phyloP scores from a whole-genome alignment of 2,329 filamentous ascomycete species.

The Botryotinia calthae region DNA sequence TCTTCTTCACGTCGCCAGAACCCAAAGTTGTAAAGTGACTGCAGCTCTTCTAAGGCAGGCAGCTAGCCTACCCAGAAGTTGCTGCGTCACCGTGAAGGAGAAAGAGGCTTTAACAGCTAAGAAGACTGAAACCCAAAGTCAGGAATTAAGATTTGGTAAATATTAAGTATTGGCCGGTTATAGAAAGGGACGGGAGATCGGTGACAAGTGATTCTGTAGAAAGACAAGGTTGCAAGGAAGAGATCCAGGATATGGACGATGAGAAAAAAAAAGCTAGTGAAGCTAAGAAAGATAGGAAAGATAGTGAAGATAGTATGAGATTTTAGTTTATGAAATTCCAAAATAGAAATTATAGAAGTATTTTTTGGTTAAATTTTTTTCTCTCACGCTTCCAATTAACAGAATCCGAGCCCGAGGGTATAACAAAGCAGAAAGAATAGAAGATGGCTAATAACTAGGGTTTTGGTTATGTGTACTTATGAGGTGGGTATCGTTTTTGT shows the following conservation, averaged over 20 bases:
- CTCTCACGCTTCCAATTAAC: not conserved
- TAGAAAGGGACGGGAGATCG: constrained; percentile 7
- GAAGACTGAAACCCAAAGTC: constrained; percentile 13
- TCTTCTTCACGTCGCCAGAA: constrained; percentile 28
- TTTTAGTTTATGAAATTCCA: constrained; percentile 8
- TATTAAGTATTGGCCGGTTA: constrained; percentile 1
- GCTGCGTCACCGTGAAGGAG: constrained; percentile 31
- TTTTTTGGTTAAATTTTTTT: not conserved
- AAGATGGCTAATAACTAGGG: not conserved
- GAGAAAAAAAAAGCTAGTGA: constrained; percentile 1
- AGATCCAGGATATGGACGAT: constrained; percentile 9
- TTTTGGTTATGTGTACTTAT: not conserved
- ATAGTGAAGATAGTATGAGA: not conserved
- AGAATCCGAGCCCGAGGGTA: not conserved
- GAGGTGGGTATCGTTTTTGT: not conserved
- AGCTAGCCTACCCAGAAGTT: constrained; percentile 37
- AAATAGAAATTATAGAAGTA: constrained; percentile 9
- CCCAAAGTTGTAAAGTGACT: constrained; percentile 24
- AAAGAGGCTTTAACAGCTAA: constrained; percentile 8
- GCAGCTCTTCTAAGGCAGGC: constrained; percentile 36
- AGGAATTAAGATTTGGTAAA: not conserved
- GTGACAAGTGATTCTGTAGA: not conserved
- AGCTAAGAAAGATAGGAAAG: constrained; percentile 1
- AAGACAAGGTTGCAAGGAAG: not conserved
- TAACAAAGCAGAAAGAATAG: not conserved